phyloP scores from a whole-genome alignment of 495 filamentous ascomycete genomes.

The Hypomontagnella submonticulosa region DNA sequence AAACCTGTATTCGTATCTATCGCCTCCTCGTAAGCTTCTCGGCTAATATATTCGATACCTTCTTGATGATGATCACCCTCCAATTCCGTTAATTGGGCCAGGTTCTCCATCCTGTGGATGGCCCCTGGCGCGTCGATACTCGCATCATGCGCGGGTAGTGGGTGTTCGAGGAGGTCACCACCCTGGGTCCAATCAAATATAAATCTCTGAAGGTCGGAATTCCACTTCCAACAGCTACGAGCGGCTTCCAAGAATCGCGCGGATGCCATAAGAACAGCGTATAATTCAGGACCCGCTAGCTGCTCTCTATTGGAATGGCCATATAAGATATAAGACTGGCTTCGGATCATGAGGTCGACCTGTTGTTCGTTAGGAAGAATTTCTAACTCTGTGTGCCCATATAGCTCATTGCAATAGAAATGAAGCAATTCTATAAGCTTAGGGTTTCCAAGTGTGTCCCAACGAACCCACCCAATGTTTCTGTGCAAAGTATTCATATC shows the following conservation, averaged over 20 bases:
- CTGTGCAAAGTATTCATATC: conserved; percentile 8
- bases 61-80: not conserved
- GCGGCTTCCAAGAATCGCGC: conserved; percentile 12
- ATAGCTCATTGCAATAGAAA: not conserved
- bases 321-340: conserved; percentile 15
- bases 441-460: conserved; percentile 1
- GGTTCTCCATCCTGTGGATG: conserved; percentile 18
- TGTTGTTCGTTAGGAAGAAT: not conserved
- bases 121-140: conserved; percentile 10
- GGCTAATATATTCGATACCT: conserved; percentile 8
- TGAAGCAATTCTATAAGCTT: not conserved
- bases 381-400: not conserved
- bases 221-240: conserved; percentile 13
- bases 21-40: conserved; percentile 7
- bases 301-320: not conserved
- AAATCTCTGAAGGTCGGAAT: not conserved
- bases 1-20: conserved; percentile 10
- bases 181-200: not conserved
- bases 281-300: not conserved
- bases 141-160: conserved; percentile 1
- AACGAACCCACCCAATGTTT: conserved; percentile 22
- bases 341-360: conserved; percentile 2
- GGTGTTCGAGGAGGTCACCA: conserved; percentile 13
- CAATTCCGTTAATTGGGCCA: conserved; percentile 15
- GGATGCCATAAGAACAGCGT: conserved; percentile 1